Base-by-base conservation (phyloP, 2,329 filamentous ascomycete genomes). In the Zarea fungicola region DNA sequence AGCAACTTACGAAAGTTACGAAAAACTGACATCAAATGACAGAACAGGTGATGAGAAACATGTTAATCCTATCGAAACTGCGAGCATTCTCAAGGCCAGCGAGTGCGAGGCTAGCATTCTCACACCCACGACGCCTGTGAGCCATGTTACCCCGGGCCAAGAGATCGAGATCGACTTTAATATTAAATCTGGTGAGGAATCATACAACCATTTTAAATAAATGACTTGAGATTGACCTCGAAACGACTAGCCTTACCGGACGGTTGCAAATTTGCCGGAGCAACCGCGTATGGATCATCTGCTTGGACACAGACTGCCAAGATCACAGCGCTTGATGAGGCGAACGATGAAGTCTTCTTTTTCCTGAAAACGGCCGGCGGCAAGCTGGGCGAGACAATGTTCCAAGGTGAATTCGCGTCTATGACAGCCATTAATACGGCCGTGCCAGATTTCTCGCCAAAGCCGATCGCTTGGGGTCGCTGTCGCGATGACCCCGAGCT, bases 361-460 rank as follows among this genome's bases (percentile, higher is more conserved):
- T 40, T 40, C 16, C 34, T 47, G 3, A 47, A 47, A 18, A 39
- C 25, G 0, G 43, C 43, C 3, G 4, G 14, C 5, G 34, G 43
- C 1, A 25, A 40, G 9, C 0, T 40, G 4, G 43, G 23, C 3
- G 6, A 40, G 35, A 26, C 23, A 1, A 47, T 47, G 43, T 47
- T 47, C 26, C 35, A 25, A 3, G 43, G 43, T 14, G 43, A 47
- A 14, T 47, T 47, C 13, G 43, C 39, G 5, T n/a, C 16, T 26
- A 47, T 47, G 43, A 39, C 22, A 8, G 32, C 26, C 14, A 47
- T 47, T 13, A 8, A 37, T 10, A 6, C 23, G 5, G 13, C 26
- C 5, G 19, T 25, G 35, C 43, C 34, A 13, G 34, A 31, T 14
- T 47, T 47, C 5, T 37, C 43, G 16, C 43, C 43, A 11, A 40